These are phyloP conservation scores for Pleurotus ostreatus DNA, from an alignment of 768 basidiomycete species.

Conservation along the genomic window DNA sequence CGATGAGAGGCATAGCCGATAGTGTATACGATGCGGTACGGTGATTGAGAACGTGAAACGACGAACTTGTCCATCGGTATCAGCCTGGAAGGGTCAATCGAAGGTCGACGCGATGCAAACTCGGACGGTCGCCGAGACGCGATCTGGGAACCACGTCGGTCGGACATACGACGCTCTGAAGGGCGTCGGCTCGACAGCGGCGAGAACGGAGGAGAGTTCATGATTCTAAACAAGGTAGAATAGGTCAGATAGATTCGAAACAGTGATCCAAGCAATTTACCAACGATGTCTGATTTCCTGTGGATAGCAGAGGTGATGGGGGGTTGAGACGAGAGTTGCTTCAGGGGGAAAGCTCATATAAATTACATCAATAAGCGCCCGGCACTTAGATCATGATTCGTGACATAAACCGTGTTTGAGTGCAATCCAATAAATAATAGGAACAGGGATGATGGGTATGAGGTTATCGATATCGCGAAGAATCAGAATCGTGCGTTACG, in stretches of 20 bases:
- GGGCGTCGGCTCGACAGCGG: constrained; percentile 38
- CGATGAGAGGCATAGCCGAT: constrained; percentile 10
- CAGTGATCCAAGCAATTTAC: neutral
- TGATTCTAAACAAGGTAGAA: neutral
- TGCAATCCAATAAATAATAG: no score
- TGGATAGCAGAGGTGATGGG: neutral
- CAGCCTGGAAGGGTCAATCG: constrained; percentile 75
- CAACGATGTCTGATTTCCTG: neutral
- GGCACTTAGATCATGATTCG: neutral
- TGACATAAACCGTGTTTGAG: neutral
- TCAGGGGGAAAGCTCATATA: neutral
- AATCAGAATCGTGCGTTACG: constrained; percentile 20
- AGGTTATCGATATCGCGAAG: neutral
- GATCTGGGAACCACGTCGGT: constrained; percentile 46
- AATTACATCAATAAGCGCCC: constrained; percentile 1
- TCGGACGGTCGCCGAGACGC: constrained; percentile 25
- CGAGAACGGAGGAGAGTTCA: constrained; percentile 9
- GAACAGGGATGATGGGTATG: neutral
- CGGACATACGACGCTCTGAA: constrained; percentile 39
- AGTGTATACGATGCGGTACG: neutral
- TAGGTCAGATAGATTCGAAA: no score
- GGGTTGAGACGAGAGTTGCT: constrained; percentile 10
- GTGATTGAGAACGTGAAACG: constrained; percentile 6
- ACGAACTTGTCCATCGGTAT: constrained; percentile 77
- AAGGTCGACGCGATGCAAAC: constrained; percentile 58